phyloP scores from a whole-genome alignment of 2,329 filamentous ascomycete genomes.

The Colletotrichum caudatum region DNA sequence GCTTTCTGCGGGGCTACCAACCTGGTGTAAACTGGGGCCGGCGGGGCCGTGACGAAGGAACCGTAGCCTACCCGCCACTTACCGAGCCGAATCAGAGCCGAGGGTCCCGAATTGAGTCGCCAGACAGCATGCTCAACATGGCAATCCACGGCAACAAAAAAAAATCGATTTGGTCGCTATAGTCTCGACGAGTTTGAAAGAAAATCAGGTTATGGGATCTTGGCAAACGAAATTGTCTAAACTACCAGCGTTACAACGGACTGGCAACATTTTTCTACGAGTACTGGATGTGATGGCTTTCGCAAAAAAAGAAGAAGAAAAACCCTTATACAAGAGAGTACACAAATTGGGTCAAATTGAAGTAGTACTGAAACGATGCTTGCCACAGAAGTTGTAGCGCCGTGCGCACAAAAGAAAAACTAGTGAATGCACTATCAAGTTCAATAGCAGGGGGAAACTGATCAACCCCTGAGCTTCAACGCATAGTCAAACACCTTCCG shows the following conservation, averaged over 20 bases:
- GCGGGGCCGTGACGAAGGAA: conserved; percentile 16
- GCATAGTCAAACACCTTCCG: conserved; percentile 34
- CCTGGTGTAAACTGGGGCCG: conserved; percentile 29
- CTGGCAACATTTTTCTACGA: not conserved
- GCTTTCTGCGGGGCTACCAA: conserved; percentile 2
- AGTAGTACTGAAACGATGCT: not conserved
- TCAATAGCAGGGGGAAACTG: not conserved
- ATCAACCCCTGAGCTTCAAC: conserved; percentile 19
- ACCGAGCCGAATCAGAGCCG: conserved; percentile 32
- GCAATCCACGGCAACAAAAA: not conserved
- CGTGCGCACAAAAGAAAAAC: not conserved
- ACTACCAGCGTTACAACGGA: not conserved
- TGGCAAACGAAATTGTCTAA: no score
- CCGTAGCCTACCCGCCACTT: conserved; percentile 15
- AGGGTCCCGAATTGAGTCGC: not conserved
- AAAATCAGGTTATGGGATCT: no score
- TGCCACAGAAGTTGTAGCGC: not conserved
- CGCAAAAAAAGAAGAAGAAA: not conserved
- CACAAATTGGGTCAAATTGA: not conserved
- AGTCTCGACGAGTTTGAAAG: no score
- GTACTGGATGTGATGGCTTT: no score
- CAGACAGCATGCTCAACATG: not conserved
- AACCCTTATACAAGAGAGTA: not conserved
- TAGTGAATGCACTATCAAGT: not conserved
- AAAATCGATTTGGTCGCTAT: no score